phyloP scores from a whole-genome alignment of 2,329 filamentous ascomycete species.

The Raffaelea deltoideospora region DNA sequence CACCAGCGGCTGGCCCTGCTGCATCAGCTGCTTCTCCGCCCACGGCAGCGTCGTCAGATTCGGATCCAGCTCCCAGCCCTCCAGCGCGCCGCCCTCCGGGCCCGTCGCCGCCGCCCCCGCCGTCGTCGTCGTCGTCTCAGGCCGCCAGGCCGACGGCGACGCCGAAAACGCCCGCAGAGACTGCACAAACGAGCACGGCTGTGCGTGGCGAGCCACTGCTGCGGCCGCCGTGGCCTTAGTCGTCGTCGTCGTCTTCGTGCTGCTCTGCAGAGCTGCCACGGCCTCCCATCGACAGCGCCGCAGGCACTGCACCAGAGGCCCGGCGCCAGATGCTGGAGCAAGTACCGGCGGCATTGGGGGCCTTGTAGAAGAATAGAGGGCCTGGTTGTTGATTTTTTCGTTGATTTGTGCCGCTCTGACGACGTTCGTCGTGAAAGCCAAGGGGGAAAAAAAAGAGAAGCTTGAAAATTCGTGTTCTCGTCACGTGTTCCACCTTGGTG shows the following conservation, averaged over 20 bases:
- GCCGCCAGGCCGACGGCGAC: slow-evolving; percentile 1
- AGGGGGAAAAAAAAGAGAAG: too few relatives aligned
- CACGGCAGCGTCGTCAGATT: slow-evolving; percentile 47
- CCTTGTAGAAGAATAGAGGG: too few relatives aligned
- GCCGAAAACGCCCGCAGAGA: not conserved
- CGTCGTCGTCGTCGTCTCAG: not conserved
- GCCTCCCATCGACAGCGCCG: slow-evolving; percentile 1
- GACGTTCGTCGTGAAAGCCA: too few relatives aligned
- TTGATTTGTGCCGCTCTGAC: too few relatives aligned
- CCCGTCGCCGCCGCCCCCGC: not conserved
- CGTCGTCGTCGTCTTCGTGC: not conserved
- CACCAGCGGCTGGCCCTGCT: slow-evolving; percentile 54
- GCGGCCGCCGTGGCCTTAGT: not conserved
- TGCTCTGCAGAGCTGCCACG: not conserved
- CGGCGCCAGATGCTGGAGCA: too few relatives aligned
- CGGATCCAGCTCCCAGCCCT: slow-evolving; percentile 42
- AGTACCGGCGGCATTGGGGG: too few relatives aligned
- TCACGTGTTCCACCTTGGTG: too few relatives aligned
- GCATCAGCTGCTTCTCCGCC: slow-evolving; percentile 54
- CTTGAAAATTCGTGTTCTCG: too few relatives aligned
- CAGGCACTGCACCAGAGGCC: slow-evolving; percentile 9
- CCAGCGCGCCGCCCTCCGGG: slow-evolving; percentile 11
- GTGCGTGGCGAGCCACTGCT: too few relatives aligned
- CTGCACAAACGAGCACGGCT: too few relatives aligned
- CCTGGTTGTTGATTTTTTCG: too few relatives aligned